Evolutionary conservation across 2,329 filamentous ascomycete genomes (phyloP), one percentile per base, ranked within the genome.

Genomic region (Macrophomina pseudophaseolina): DNA sequence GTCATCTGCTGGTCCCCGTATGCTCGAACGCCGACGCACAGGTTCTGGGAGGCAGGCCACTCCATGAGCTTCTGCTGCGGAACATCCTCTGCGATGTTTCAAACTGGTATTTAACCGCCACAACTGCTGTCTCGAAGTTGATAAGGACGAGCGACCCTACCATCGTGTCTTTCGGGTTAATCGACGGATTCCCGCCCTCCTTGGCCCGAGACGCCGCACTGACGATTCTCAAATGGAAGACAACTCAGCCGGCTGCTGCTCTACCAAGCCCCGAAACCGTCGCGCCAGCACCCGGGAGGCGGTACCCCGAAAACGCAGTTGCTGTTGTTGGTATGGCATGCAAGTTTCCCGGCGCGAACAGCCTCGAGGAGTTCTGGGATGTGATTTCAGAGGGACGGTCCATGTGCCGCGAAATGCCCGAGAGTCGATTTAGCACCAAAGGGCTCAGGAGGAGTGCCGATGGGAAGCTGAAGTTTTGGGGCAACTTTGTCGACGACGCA

Each of bases 401-500:
- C 7, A 28, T 28, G 3, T 23, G n/a, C n/a, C 46, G 46, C 46
- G 23, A 49, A 23, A 28, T 49, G 46, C 46, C 46, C 4, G 23
- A 23, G 18, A 14, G 6, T 9, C 51, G 28, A 16, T 54, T 38
- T 18, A 8, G 8, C 9, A 35, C 28, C 3, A 11, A 14, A 7
- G 30, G 30, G 16, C 51, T 38, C 16, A 8, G 16, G 35, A 28
- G 35, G 5, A n/a, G 8, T 5, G 14, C 32, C 2, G 23, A 18
- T 8, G 54, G 23, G 35, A 66, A n/a, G 28, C 35, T 30, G 46
- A 14, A 30, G 18, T 49, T 28, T 28, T 28, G 46, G 44, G 42
- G 48, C 66, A 46, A 58, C 51, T 62, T 68, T 64, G 30, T 64
- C 58, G 60, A 35, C 46, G 66, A 51, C 54, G 66, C 35, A 60